Conservation (phyloP, 768 basidiomycete species). For the Coprinopsis marcescibilis region DNA sequence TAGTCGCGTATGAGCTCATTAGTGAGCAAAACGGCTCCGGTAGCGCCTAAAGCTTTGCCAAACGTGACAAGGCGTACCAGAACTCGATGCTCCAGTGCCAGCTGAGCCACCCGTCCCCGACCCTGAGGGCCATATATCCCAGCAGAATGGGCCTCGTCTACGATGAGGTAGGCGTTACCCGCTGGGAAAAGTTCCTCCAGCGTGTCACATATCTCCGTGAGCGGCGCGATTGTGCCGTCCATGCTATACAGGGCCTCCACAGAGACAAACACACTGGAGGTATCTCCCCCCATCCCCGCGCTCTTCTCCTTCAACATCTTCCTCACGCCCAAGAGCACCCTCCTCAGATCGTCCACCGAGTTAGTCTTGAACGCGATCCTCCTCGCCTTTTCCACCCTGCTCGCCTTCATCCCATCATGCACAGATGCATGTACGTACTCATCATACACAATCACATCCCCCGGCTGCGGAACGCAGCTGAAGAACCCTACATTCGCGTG, state of each 20-base stretch:
- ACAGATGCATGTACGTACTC: constrained; percentile 88
- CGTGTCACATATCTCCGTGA: constrained; percentile 56
- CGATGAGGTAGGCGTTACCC: constrained; percentile 66
- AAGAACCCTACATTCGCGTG: constrained; percentile 91
- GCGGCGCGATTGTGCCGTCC: constrained; percentile 89
- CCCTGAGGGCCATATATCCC: constrained; percentile 82
- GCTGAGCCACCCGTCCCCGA: constrained; percentile 61
- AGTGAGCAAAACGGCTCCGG: constrained; percentile 79
- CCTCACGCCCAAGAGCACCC: constrained; percentile 36
- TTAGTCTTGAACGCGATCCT: constrained; percentile 68
- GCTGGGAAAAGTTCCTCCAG: constrained; percentile 57
- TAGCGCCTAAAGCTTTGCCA: constrained; percentile 83
- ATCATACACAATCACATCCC: constrained; percentile 78
- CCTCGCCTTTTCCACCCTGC: constrained; percentile 34
- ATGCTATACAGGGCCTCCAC: constrained; percentile 92
- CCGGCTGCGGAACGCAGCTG: constrained; percentile 67
- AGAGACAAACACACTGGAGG: constrained; percentile 71
- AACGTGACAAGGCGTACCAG: constrained; percentile 84
- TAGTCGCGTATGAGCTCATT: constrained; percentile 72
- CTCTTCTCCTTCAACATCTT: constrained; percentile 28
- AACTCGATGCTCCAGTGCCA: constrained; percentile 68
- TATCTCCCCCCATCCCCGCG: constrained; percentile 32
- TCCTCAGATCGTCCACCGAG: constrained; percentile 44
- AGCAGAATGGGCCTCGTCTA: constrained; percentile 94
- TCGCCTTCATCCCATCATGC: constrained; percentile 82